phyloP scores from a whole-genome alignment of 768 basidiomycete genomes.

The Phanerochaete carnosa region DNA sequence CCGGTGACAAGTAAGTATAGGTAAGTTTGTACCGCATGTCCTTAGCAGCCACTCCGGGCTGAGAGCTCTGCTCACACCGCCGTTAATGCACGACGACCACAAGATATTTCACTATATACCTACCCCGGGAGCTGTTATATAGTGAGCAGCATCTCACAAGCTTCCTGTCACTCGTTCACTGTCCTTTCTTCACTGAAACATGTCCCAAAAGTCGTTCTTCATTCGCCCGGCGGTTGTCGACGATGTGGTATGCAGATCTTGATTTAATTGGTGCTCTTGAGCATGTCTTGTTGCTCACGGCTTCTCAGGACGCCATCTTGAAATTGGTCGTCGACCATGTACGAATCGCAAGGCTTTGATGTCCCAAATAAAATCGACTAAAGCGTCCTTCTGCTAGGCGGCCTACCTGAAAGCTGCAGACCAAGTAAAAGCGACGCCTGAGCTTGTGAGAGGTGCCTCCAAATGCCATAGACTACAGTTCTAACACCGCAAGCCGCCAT shows the following conservation, averaged over 20 bases:
- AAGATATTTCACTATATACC: too few species aligned
- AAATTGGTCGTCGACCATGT: constrained; percentile 75
- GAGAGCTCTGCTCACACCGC: too few species aligned
- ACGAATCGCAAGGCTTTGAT: constrained; percentile 24
- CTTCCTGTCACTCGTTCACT: background rate
- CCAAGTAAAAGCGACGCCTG: constrained; percentile 81
- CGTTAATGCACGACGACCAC: too few species aligned
- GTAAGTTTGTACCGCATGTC: too few species aligned
- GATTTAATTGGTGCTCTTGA: background rate
- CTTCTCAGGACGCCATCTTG: constrained; percentile 49
- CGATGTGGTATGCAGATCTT: constrained; percentile 73
- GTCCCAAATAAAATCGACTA: background rate
- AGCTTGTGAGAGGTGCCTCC: constrained; percentile 52
- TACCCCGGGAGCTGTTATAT: too few species aligned
- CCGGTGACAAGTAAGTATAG: too few species aligned
- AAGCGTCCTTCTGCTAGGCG: constrained; percentile 46
- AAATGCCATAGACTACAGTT: background rate
- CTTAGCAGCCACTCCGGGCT: too few species aligned
- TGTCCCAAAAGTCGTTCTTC: constrained; percentile 35
- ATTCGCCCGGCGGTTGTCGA: constrained; percentile 59
- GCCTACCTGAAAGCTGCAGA: constrained; percentile 86
- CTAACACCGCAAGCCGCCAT: background rate
- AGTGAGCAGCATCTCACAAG: background rate
- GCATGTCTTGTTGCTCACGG: constrained; percentile 1
- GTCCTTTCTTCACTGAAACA: too few species aligned